These are phyloP conservation scores for Erigeron philadelphicus DNA, from an alignment of 140 eudicot species.

Conservation along the genomic window DNA sequence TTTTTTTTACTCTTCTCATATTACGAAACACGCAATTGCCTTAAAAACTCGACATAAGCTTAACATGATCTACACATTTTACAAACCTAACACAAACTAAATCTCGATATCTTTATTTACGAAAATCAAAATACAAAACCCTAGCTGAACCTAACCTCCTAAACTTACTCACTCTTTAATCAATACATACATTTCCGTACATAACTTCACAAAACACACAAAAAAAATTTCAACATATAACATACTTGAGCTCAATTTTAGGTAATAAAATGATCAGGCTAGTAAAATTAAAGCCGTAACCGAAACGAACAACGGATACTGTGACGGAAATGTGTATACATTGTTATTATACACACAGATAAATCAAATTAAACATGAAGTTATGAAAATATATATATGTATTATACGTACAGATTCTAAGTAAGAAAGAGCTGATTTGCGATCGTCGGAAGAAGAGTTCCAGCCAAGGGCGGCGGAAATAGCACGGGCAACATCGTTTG, in stretches of 20 bases:
- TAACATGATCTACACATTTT: background rate
- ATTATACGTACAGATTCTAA: conserved; percentile 51
- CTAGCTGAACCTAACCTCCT: conserved; percentile 6
- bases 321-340: background rate
- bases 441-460: conserved; percentile 68
- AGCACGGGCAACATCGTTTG: conserved; percentile 70
- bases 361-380: background rate
- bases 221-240: background rate
- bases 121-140: background rate
- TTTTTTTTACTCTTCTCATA: conserved; percentile 9
- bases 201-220: background rate
- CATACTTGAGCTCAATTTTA: background rate
- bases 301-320: background rate
- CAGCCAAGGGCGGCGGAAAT: conserved; percentile 69
- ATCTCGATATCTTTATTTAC: background rate
- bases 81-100: conserved; percentile 8
- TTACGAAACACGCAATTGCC: conserved; percentile 14
- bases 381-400: background rate
- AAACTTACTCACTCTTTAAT: conserved; percentile 9
- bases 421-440: conserved; percentile 66
- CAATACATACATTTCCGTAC: conserved; percentile 14
- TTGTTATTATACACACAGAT: background rate
- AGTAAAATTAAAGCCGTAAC: too few relatives aligned
- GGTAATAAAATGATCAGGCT: background rate
- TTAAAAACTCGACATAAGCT: conserved; percentile 21